Evolutionary conservation across 2,329 filamentous ascomycete species (phyloP).

Genomic region (Stemphylium lycopersici): DNA sequence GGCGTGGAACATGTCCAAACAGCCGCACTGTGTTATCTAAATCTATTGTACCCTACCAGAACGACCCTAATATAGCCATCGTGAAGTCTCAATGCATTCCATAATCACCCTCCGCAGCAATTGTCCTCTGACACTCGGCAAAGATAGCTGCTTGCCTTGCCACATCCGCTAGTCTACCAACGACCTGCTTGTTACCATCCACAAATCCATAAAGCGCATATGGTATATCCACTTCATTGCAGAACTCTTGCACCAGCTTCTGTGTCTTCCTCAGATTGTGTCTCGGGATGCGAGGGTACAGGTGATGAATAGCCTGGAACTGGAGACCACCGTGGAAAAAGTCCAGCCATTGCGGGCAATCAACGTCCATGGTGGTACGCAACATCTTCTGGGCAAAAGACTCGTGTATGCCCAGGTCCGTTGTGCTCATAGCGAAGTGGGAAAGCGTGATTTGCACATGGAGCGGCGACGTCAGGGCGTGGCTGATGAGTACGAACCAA

Average conservation of each 20-base stretch:
- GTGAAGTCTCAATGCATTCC: conserved; percentile 28
- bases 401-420: conserved; percentile 67
- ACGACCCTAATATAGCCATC: not conserved
- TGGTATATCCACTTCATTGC: conserved; percentile 66
- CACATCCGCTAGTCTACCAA: conserved; percentile 63
- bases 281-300: conserved; percentile 71
- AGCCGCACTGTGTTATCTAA: not conserved
- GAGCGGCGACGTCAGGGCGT: conserved; percentile 70
- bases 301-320: conserved; percentile 74
- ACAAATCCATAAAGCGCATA: conserved; percentile 68
- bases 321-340: conserved; percentile 75
- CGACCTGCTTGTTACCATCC: conserved; percentile 66
- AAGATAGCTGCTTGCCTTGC: conserved; percentile 66
- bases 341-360: conserved; percentile 74
- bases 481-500: conserved; percentile 67
- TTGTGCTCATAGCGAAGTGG: conserved; percentile 74
- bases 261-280: conserved; percentile 70
- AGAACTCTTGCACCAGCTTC: conserved; percentile 66
- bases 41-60: not conserved
- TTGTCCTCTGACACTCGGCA: conserved; percentile 59
- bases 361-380: conserved; percentile 75
- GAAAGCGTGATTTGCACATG: conserved; percentile 75
- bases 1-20: not conserved
- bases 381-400: conserved; percentile 73
- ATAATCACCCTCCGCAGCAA: conserved; percentile 45